Base-by-base conservation (phyloP, 2,329 filamentous ascomycete species). In the Verticillium nonalfalfae region DNA sequence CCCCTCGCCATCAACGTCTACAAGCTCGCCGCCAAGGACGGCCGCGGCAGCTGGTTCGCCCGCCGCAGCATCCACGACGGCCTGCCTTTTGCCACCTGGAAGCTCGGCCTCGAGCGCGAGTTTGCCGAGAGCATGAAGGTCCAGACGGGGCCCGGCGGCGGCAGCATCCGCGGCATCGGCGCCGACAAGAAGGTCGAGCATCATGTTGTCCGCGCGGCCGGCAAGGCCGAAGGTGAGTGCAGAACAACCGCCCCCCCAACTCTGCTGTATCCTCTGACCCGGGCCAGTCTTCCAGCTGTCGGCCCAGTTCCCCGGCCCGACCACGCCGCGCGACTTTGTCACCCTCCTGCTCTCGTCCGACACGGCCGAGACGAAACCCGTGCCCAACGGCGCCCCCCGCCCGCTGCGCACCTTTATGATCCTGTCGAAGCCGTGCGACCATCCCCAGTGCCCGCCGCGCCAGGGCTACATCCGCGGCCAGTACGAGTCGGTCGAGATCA, bases 401-500 rank as follows among this genome's bases (percentile, higher is more conserved):
- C 83, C 86, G 35, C 74, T 74, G 74, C 85, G 90, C 64, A 90
- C 93, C 69, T 96, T 88, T 73, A 91, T 97, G 82, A 84, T 97
- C 60, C 85, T 97, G 3, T 97, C 93, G 2, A 93, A 90, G 73
- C 94, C 94, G 1, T 90, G 92, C 69, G 75, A 83, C 21, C 93
- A 97, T 71, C 86, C 88, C 0, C 86, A 91, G 62, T 88, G 90
- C 38, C 87, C 88, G 21, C 81, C 83, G 13, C 81, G 89, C 10
- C 77, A 84, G 62, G 91, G 90, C 15, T 94, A 89, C 71, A 90
- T 97, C 57, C 84, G 92, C 50, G 94, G 93, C 3, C 82, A 88
- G 65, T 98, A 97, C 68, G 93, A 97, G 77, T 96, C 91, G 1
- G 89, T 97, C 15, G 94, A 98, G 74, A 82, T 97, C 66, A 93